Percentiles rank a stretch among this genome's conserved stretches.
Evolutionary conservation across 2,329 filamentous ascomycete genomes (phyloP).

Genomic region (Moelleriella libera): DNA sequence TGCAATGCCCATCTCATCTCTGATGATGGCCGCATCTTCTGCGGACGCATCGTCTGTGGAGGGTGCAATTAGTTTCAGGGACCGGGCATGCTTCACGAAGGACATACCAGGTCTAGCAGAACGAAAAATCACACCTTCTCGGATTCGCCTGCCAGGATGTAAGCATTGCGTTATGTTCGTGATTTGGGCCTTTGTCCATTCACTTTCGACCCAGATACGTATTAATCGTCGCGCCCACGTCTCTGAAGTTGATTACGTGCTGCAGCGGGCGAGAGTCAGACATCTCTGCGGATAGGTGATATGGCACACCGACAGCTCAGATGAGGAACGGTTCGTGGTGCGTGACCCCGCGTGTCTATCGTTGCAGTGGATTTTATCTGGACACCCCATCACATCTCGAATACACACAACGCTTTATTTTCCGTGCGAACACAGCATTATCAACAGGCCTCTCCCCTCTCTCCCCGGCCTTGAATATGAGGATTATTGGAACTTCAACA

Average conservation of each 20-base stretch:
- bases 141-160: constrained; percentile 20
- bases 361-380: no score
- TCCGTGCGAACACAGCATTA: no score
- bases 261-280: constrained; percentile 8
- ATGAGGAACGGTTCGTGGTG: no score
- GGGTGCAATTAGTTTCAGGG: background rate
- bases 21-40: constrained; percentile 46
- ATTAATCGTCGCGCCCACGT: constrained; percentile 59
- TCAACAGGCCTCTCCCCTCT: no score
- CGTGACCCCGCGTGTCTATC: no score
- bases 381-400: no score
- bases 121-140: constrained; percentile 51
- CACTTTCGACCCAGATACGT: constrained; percentile 39
- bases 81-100: background rate
- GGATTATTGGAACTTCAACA: no score
- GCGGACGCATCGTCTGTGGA: constrained; percentile 54
- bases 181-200: background rate
- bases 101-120: constrained; percentile 45
- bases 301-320: no score
- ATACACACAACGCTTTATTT: no score
- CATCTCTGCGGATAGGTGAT: background rate
- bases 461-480: no score
- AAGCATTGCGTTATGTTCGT: no score
- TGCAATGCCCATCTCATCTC: constrained; percentile 46
- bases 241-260: constrained; percentile 57